Base-by-base conservation (phyloP, 2,329 filamentous ascomycete species). In the Colletotrichum cereale region DNA sequence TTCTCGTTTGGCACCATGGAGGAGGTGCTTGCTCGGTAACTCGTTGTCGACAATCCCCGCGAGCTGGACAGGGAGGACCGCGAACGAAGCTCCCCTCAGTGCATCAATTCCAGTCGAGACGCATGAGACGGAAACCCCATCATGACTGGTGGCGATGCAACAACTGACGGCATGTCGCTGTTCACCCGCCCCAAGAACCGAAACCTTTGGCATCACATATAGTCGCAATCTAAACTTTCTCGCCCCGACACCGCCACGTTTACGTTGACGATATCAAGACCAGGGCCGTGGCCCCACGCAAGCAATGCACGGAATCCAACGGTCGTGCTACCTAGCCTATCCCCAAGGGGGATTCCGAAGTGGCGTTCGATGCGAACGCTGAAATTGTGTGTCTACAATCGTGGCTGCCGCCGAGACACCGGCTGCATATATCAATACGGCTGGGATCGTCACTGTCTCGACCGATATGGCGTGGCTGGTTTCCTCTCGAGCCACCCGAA, bases 381-480 rank as follows among this genome's bases (percentile, higher is more conserved):
- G 31, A 36, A 18, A 2, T 12, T 14, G 11, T 24, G 11, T 3
- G 8, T 36, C 21, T 55, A 21, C 52, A 34, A 55, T 36, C 52
- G 34, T 55, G 52, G 31, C 31, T 26, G 42, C 42, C 6, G 42
- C 29, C 21, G 47, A 48, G 58, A 53, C 21, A 53, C 38, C 18
- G 16, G 38, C 36, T 21, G 16, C 38, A 34, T 63, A 21, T 26
- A 31, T 70, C 44, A 10, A 44, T 67, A 29, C 21, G 56, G 67
- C 42, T 29, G 48, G 38, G 67, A 71, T 71, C 53, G 58, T 38
- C 64, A 24, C 8, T 8, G 5, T 63, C 24, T 21, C 36, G 58
- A 44, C 36, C 16, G 36, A 71, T 36, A 26, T n/a, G 58, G 42
- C 24, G 53, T 66, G 34, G 36, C n/a, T 58, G 31, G 31, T 14